Evolutionary conservation across 352 stramenopile genomes (phyloP).

Genomic region (Globisporangium heterothallicum): DNA sequence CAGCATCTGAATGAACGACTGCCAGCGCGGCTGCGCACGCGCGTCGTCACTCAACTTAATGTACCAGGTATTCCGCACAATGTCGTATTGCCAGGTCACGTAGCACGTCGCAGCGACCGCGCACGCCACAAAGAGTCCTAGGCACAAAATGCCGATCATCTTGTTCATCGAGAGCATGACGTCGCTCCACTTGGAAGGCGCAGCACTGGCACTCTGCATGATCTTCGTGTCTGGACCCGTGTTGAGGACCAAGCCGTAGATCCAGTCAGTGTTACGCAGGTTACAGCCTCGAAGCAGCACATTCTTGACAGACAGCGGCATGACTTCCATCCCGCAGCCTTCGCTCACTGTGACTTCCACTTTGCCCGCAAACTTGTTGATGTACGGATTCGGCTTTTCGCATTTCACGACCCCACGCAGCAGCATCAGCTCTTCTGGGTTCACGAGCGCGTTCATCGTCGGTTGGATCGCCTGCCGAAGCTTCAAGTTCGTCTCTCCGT

Average conservation of each 20-base stretch:
- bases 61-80: conserved; percentile 71
- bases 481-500: conserved; percentile 94
- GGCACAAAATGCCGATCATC: conserved; percentile 71
- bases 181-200: conserved; percentile 82
- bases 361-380: conserved; percentile 87
- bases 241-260: conserved; percentile 86
- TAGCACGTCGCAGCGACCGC: conserved; percentile 64
- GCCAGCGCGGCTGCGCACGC: conserved; percentile 31
- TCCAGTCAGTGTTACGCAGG: conserved; percentile 86
- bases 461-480: conserved; percentile 62
- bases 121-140: conserved; percentile 61
- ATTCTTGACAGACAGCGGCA: conserved; percentile 82
- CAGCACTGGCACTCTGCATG: conserved; percentile 73
- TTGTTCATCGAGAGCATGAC: conserved; percentile 79
- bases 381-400: conserved; percentile 81
- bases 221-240: conserved; percentile 91
- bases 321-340: conserved; percentile 57
- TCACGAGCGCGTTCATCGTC: conserved; percentile 57
- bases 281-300: conserved; percentile 87
- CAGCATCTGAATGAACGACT: conserved; percentile 83
- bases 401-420: conserved; percentile 59
- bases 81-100: conserved; percentile 74
- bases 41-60: conserved; percentile 40
- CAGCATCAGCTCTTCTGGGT: conserved; percentile 45
- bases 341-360: conserved; percentile 68